phyloP scores from a whole-genome alignment of 2,329 filamentous ascomycete species.

The Neonectria coccinea region DNA sequence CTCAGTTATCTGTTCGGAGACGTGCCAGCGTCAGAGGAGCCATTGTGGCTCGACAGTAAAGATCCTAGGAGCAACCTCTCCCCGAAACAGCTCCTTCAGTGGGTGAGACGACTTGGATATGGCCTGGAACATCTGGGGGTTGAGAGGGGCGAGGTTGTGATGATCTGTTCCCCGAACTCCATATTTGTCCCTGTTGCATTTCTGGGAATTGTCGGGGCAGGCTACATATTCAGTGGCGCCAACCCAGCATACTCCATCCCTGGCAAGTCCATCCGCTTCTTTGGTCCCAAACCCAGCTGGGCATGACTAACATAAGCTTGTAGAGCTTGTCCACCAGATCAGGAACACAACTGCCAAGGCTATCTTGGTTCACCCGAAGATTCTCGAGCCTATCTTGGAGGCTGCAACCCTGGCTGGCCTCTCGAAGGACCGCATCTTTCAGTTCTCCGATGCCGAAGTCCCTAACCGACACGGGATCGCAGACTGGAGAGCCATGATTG shows the following conservation, averaged over 20 bases:
- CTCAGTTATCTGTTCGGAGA: constrained; percentile 52
- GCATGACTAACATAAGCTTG: constrained; percentile 14
- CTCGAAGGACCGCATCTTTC: constrained; percentile 57
- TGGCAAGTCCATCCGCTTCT: constrained; percentile 49
- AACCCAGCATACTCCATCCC: constrained; percentile 64
- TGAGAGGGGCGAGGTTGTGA: constrained; percentile 61
- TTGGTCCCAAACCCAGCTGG: not conserved
- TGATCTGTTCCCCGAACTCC: constrained; percentile 67
- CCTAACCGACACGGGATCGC: constrained; percentile 48
- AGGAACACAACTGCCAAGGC: constrained; percentile 62
- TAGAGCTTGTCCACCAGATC: constrained; percentile 65
- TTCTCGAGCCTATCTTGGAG: constrained; percentile 57
- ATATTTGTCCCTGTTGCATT: constrained; percentile 67
- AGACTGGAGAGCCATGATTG: constrained; percentile 58
- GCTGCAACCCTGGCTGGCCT: constrained; percentile 57
- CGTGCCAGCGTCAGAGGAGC: constrained; percentile 54
- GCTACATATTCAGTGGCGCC: constrained; percentile 65
- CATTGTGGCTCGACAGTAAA: constrained; percentile 66
- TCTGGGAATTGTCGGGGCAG: constrained; percentile 64
- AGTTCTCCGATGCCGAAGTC: constrained; percentile 58
- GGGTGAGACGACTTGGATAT: constrained; percentile 63
- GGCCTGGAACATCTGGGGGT: constrained; percentile 61
- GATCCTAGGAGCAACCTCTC: constrained; percentile 59
- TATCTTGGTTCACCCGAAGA: constrained; percentile 61
- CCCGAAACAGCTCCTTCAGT: constrained; percentile 59